Evolutionary conservation across 768 basidiomycete species (phyloP).

Genomic region (Lentinula edodes): DNA sequence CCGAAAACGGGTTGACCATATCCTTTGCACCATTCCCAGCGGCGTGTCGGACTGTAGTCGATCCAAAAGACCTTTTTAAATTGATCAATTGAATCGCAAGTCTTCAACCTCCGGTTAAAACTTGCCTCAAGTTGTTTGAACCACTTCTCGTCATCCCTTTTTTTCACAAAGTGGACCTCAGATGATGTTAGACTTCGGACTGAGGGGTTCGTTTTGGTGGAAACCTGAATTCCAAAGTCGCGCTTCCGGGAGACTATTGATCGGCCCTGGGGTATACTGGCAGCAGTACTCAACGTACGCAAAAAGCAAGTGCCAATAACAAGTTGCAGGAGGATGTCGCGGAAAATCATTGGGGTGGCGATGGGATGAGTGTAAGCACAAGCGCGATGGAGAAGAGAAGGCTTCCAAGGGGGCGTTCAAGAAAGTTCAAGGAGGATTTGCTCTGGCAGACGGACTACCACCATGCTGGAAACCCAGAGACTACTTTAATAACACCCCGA

Average conservation of each 20-base stretch:
- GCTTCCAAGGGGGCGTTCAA: neutral
- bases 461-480: too few species aligned
- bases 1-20: neutral
- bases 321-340: neutral
- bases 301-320: neutral
- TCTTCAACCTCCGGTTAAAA: neutral
- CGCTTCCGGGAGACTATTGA: neutral
- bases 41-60: neutral
- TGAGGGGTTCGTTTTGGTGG: too few species aligned
- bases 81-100: too few species aligned
- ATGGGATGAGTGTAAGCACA: too few species aligned
- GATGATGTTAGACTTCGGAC: too few species aligned
- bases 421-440: too few species aligned
- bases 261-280: neutral
- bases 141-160: neutral
- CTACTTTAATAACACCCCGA: too few species aligned
- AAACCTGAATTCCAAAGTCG: too few species aligned
- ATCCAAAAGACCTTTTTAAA: neutral
- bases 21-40: neutral
- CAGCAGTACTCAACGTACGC: neutral
- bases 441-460: too few species aligned
- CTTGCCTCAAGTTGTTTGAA: too few species aligned
- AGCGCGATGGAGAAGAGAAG: neutral
- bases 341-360: neutral
- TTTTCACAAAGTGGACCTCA: too few species aligned